Evolutionary conservation across 2,329 filamentous ascomycete genomes (phyloP), one percentile per base, ranked within the genome.

Genomic region (Gliomastix tumulicola): DNA sequence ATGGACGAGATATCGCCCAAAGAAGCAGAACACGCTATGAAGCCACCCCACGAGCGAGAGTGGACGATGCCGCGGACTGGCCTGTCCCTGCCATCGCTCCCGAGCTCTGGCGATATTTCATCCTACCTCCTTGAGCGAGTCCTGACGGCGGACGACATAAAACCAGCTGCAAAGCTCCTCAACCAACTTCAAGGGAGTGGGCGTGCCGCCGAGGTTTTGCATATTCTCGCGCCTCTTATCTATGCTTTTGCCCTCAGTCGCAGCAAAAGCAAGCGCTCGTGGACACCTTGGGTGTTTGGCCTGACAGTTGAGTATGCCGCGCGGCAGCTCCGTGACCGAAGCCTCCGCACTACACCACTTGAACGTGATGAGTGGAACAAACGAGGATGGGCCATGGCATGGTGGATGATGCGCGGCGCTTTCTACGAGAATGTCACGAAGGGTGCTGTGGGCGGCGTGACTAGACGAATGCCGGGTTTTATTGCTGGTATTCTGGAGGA

Each of bases 31-130:
- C 12, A 27, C 20, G n/a, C 10, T 59, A 64, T 18, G 44, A 54
- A 49, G 44, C 47, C 56, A 16, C 51, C 65, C 6, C 63, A 73
- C 42, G 65, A 69, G 38, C 71, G 68, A 44, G 80, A 79, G 45
- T 97, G 90, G 85, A 76, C 74, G 12, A 97, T 98, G 90, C 90
- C 90, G n/a, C 74, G 92, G 41, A 98, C 92, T 0, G 88, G 88
- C 23, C 73, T 94, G 49, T 84, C 79, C 19, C 73, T 98, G 32
- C 90, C 92, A 1, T 83, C 79, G 32, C 69, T 98, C 13, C 92
- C 92, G 0, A 81, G 83, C 39, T 76, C 83, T 2, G 75, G 81
- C 36, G 87, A 95, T 49, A 89, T 96, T 41, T 87, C 86, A 35
- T 79, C 77, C 31, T 98, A 94, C 59, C 76, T 98, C 5, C 77